Conservation (phyloP, 495 filamentous ascomycete genomes). For the Penicillium manginii region DNA sequence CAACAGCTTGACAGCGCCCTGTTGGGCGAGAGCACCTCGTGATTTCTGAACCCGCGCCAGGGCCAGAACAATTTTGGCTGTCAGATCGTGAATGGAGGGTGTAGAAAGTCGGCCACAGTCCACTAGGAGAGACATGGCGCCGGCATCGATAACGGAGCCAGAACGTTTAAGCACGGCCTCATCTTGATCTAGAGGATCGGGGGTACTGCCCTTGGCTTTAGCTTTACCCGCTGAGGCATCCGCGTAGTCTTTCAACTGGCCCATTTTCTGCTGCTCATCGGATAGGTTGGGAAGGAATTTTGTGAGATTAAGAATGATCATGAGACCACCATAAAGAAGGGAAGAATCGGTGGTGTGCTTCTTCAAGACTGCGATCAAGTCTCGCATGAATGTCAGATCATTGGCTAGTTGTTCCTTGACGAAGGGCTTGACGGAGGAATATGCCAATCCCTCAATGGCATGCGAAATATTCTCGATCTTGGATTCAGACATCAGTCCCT, state of each 20-base stretch:
- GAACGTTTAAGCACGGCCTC: constrained; percentile 77
- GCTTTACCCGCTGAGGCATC: constrained; percentile 68
- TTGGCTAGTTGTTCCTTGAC: constrained; percentile 78
- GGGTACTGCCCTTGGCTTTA: constrained; percentile 43
- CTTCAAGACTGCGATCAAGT: constrained; percentile 66
- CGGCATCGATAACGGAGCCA: constrained; percentile 72
- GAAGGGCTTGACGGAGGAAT: constrained; percentile 78
- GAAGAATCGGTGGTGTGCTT: constrained; percentile 64
- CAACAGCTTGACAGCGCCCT: constrained; percentile 86
- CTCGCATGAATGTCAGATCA: constrained; percentile 66
- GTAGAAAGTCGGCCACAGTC: constrained; percentile 64
- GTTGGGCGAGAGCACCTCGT: constrained; percentile 81
- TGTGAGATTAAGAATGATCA: constrained; percentile 81
- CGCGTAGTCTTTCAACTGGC: constrained; percentile 89
- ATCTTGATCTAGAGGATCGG: constrained; percentile 73
- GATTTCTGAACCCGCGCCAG: constrained; percentile 71
- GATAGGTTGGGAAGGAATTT: constrained; percentile 76
- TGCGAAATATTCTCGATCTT: constrained; percentile 60
- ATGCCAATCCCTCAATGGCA: constrained; percentile 91
- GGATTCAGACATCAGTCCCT: constrained; percentile 68
- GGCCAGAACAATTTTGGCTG: constrained; percentile 72
- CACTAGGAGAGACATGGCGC: constrained; percentile 73
- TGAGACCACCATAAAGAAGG: constrained; percentile 82
- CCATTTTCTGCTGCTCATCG: constrained; percentile 90
- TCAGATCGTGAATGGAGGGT: constrained; percentile 70